Base-by-base conservation (phyloP, 139 green algal species). In the Chlamydomonas incerta region DNA sequence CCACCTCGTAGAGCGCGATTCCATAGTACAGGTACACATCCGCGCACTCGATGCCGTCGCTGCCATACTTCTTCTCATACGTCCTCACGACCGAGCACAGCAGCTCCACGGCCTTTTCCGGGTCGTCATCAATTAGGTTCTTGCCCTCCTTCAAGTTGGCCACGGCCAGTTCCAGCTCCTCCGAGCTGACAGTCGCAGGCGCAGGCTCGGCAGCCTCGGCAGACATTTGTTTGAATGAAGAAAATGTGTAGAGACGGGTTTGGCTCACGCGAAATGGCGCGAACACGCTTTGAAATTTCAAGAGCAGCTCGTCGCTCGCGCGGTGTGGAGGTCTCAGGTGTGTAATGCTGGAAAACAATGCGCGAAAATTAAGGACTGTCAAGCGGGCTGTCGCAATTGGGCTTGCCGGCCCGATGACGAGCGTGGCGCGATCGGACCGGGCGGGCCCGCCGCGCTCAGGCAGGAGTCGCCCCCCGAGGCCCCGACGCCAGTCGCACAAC, bases 1-100 rank as follows among this genome's bases (percentile, higher is more conserved):
- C 85, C 21, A 89, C 80, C 80, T 91, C 88, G 28, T 81, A 91
- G 52, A 93, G 70, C 2, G 82, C 65, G 52, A 91, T 74, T 28
- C 91, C 91, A 34, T 94, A 93, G 71, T 86, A 85, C 50, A 94
- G 46, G 87, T 94, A 91, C 8, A 62, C 66, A 28, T 89, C 73
- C 18, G 87, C 85, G 71, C 81, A 89, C 26, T 91, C 85, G 0
- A 88, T 33, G 1, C 72, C 85, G 5, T 77, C 86, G 52, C 86
- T 74, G 3, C 85, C 81, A 60, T 88, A 91, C 4, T 76, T 41
- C 76, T 89, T 90, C 62, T 76, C 87, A 33, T 80, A 81, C 2
- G 83, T 66, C 33, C 88, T 74, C 6, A 93, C 58, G 1, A 77
- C 88, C 23, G 72, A 6, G 23, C 60, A 80, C 1, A 91, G 69